These are phyloP conservation scores for Suillus tomentosus DNA, from an alignment of 768 basidiomycete species.

Conservation along the genomic window DNA sequence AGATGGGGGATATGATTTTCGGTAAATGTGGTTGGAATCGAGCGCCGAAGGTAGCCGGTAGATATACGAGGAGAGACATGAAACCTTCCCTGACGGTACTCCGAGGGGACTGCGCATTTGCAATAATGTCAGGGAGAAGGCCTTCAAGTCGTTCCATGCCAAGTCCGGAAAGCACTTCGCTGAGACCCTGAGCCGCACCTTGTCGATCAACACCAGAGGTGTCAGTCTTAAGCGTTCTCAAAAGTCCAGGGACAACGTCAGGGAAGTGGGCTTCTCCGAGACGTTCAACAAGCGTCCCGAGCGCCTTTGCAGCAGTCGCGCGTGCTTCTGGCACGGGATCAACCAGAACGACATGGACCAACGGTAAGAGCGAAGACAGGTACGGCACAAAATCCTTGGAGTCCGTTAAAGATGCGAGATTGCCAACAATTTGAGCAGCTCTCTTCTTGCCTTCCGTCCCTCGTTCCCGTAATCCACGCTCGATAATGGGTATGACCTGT, in stretches of 20 bases:
- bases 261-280: constrained; percentile 95
- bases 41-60: constrained; percentile 94
- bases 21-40: constrained; percentile 96
- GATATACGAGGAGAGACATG: constrained; percentile 94
- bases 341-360: constrained; percentile 89
- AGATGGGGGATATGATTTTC: constrained; percentile 90
- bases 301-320: constrained; percentile 94
- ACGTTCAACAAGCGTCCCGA: constrained; percentile 96
- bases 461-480: constrained; percentile 89
- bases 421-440: constrained; percentile 97
- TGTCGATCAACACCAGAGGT: constrained; percentile 95
- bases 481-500: constrained; percentile 92
- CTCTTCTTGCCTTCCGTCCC: constrained; percentile 94
- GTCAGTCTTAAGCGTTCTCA: constrained; percentile 88
- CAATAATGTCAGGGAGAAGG: constrained; percentile 90
- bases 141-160: constrained; percentile 98
- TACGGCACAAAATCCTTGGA: constrained; percentile 95
- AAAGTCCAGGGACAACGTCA: constrained; percentile 86
- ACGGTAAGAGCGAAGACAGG: constrained; percentile 81
- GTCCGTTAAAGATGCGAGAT: constrained; percentile 87
- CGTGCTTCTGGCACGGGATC: constrained; percentile 98
- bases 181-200: constrained; percentile 96
- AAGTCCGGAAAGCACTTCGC: constrained; percentile 91
- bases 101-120: constrained; percentile 85
- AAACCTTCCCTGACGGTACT: constrained; percentile 96